phyloP scores from a whole-genome alignment of 257 asterid species.

The Haberlea rhodopensis region DNA sequence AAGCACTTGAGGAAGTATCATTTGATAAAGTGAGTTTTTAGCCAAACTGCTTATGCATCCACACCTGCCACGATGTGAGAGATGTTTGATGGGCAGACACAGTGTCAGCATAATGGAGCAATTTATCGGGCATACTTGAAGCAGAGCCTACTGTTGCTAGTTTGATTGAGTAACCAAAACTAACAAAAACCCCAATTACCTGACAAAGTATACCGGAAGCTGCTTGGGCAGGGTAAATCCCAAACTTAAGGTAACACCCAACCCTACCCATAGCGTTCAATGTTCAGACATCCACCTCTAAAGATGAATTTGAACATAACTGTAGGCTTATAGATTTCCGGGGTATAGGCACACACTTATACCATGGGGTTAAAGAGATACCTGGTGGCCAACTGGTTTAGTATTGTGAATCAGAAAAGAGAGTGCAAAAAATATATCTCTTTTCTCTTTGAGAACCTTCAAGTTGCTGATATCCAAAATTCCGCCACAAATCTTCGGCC shows the following conservation, averaged over 20 bases:
- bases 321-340: not conserved
- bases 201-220: not conserved
- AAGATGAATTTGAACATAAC: not conserved
- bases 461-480: constrained; percentile 63
- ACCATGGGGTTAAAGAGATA: too few species aligned
- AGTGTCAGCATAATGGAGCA: not conserved
- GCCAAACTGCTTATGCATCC: not conserved
- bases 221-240: not conserved
- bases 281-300: not conserved
- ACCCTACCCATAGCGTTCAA: not conserved
- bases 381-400: constrained; percentile 99
- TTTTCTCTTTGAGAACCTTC: constrained; percentile 78
- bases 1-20: too few species aligned
- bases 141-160: not conserved
- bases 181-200: not conserved
- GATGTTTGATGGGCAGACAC: not conserved
- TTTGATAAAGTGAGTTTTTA: too few species aligned
- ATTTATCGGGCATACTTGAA: not conserved
- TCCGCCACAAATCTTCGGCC: constrained; percentile 54
- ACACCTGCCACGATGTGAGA: too few species aligned
- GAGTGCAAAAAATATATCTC: constrained; percentile 66
- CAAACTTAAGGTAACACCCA: not conserved
- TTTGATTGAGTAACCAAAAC: not conserved
- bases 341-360: not conserved
- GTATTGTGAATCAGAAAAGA: constrained; percentile 85